Conservation (phyloP, 192 early-diverging fungal species). For the Podila verticillata region DNA sequence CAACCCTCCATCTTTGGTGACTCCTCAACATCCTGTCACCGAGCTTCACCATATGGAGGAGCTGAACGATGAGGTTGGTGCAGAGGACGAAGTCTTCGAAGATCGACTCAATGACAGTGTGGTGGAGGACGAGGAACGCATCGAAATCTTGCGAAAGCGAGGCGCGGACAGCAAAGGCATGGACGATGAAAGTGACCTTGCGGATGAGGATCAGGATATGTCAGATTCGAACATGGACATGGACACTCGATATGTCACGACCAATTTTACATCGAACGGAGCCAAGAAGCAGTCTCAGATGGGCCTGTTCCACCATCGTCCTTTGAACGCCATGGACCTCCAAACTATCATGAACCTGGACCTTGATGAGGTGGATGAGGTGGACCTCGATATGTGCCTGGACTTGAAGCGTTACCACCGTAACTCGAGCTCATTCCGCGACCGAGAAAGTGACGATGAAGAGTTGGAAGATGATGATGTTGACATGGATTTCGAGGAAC, state of each 20-base stretch:
- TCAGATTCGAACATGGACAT: constrained; percentile 18
- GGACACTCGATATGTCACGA: constrained; percentile 4
- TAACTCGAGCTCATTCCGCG: constrained; percentile 8
- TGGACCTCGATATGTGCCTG: constrained; percentile 40
- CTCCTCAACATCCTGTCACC: background rate
- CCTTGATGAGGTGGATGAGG: constrained; percentile 32
- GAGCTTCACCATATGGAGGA: background rate
- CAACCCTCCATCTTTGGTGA: background rate
- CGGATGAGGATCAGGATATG: constrained; percentile 11
- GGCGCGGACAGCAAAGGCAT: constrained; percentile 6
- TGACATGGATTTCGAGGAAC: background rate
- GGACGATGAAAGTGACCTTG: background rate
- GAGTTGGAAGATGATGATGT: background rate
- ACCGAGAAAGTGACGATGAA: background rate
- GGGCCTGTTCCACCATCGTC: constrained; percentile 33
- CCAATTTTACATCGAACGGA: constrained; percentile 5
- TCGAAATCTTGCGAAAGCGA: constrained; percentile 16
- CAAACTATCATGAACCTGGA: constrained; percentile 49
- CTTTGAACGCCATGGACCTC: constrained; percentile 33
- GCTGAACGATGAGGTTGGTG: background rate
- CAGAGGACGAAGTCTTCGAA: background rate
- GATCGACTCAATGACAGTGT: background rate
- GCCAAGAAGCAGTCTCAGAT: constrained; percentile 41
- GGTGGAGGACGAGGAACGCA: constrained; percentile 15
- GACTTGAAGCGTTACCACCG: constrained; percentile 31